Evolutionary conservation across 208 protist species (phyloP), one percentile per base, ranked within the genome.

Genomic region (Borovskyia barvae): DNA sequence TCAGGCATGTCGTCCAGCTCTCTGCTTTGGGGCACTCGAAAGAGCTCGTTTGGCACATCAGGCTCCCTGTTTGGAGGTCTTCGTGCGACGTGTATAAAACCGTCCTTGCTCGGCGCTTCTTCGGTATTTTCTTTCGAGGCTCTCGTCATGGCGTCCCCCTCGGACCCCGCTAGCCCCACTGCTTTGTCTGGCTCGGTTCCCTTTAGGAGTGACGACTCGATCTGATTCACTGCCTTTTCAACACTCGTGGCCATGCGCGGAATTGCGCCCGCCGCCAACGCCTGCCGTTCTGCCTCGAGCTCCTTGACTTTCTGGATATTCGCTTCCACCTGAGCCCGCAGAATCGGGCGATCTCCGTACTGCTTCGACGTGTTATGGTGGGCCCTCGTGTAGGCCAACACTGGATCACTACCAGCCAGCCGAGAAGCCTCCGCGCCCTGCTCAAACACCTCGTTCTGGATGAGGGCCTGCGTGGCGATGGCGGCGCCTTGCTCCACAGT

Each of bases 401-500:
- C 71, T 9, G 84, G 77, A 46, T 91, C 84, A 17, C 60, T 39
- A n/a, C 88, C 88, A 3, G 58, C 43, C 58, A 82, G 50, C 43
- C 76, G 73, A 4, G 88, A 73, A 33, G 81, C 69, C 61, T 90
- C 76, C 3, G 79, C 75, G 3, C 49, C 59, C 49, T 94, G 85
- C 72, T 92, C 82, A 25, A 94, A 59, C 71, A 85, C 77, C 53
- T 94, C 82, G 54, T 91, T 66, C 65, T 91, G 82, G 33, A 92
- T 83, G 56, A 53, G 80, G 32, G 80, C 85, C 51, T 91, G 68
- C 3, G 80, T 68, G 46, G 81, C 85, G 41, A 95, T 86, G 33
- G 77, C 69, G 19, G 80, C 80, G 32, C 71, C 89, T 45, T 95
- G 89, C 72, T 92, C 85, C 25, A 95, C 82, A 0, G 88, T 95